Base-by-base conservation (phyloP, 2,329 filamentous ascomycete genomes). In the Parastagonospora avenae region DNA sequence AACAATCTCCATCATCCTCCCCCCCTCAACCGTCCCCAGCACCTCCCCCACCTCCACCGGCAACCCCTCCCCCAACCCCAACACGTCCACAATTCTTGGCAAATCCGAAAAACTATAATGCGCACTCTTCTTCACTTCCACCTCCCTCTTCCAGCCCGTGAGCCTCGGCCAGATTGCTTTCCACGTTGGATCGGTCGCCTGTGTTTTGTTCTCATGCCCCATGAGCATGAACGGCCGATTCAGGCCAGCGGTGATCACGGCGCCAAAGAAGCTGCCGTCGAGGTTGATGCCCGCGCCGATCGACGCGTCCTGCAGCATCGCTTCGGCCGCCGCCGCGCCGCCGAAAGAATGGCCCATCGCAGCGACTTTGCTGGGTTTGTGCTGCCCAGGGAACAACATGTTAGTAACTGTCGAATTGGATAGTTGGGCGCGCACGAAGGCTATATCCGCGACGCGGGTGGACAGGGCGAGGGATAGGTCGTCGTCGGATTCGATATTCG, bases 281-380 rank as follows among this genome's bases (percentile, higher is more conserved):
- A 76, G 50, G 40, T 76, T 73, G 24, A 71, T 29, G 4, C 60
- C 73, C 4, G 68, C 71, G 2, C 51, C 43, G 19, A 68, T 52
- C 2, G 63, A 64, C 0, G 55, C 24, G 1, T 57, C 42, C 4
- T 55, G 38, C 16, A 58, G 14, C 53, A 63, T 42, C 30, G 63
- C 48, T 1, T 50, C 42, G 2, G 62, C 59, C 6, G 67, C 61
- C 2, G 72, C 64, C 1, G 70, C 68, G 8, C 73, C 74, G 11
- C 73, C 73, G 4, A 75, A 46, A 2, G 73, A 76, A 39, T 76
- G 73, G 4, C 74, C 74, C 2, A 73, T 15, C 5, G 71, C 30
- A 0, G 60, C 66, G 15, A 54, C 53, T 4, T 60, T 56, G 1
- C 30, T 38, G 14, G 44, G 14, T 9, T 12, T 14, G 19, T 24